These are phyloP conservation scores for Agrocybe praecox DNA, from an alignment of 768 basidiomycete species.

Conservation along the genomic window DNA sequence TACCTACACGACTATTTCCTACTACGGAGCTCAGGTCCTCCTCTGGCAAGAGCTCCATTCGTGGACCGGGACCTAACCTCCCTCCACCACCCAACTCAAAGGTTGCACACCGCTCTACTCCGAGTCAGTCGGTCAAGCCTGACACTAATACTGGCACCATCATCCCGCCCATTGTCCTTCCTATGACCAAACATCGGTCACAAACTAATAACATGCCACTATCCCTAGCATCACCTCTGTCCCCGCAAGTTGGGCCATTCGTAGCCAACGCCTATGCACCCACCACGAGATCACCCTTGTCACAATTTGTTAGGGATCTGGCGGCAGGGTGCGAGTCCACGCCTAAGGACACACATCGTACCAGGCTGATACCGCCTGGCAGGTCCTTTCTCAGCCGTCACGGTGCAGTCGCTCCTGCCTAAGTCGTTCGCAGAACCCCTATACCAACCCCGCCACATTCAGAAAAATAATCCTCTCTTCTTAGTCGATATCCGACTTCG, in stretches of 20 bases:
- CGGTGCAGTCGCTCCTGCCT: too few relatives aligned
- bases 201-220: constrained; percentile 13
- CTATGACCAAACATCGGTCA: constrained; percentile 15
- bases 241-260: constrained; percentile 21
- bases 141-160: neutral
- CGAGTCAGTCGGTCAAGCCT: neutral
- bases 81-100: neutral
- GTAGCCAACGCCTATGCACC: constrained; percentile 22
- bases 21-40: neutral
- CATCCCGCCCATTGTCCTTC: neutral
- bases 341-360: too few relatives aligned
- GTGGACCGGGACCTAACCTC: neutral
- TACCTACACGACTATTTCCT: neutral
- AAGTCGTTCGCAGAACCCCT: too few relatives aligned
- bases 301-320: too few relatives aligned
- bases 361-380: too few relatives aligned
- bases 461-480: too few relatives aligned
- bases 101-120: neutral
- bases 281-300: constrained; percentile 18
- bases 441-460: neutral
- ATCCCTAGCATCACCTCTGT: constrained; percentile 4
- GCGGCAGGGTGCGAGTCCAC: constrained; percentile 16
- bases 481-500: too few relatives aligned
- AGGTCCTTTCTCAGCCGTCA: too few relatives aligned
- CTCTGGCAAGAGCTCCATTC: neutral